Conservation (phyloP, 805 yeast genomes). For the Saccharomycopsis lassenensis region DNA sequence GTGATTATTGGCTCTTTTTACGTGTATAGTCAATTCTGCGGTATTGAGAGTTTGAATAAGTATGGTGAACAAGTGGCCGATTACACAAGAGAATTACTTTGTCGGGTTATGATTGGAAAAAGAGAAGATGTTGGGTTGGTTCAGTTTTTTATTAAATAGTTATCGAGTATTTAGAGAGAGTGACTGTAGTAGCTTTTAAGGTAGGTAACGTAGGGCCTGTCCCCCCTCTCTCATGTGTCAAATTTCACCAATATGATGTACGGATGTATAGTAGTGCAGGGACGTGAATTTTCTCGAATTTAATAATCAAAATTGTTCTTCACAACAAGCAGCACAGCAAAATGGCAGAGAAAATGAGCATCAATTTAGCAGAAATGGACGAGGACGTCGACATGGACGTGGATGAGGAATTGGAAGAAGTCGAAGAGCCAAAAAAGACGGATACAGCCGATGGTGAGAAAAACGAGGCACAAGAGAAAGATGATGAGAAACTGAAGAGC, state of each 20-base stretch:
- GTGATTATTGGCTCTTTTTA: slow-evolving; percentile 41
- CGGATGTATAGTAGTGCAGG: too few species aligned
- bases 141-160: neutral
- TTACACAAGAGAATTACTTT: slow-evolving; percentile 33
- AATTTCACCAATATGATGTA: too few species aligned
- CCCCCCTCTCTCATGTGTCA: too few species aligned
- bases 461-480: slow-evolving; percentile 22
- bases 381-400: slow-evolving; percentile 20
- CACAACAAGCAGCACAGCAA: too few species aligned
- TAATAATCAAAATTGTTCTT: neutral
- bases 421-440: slow-evolving; percentile 1
- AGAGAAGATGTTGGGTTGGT: slow-evolving; percentile 33
- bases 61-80: slow-evolving; percentile 27
- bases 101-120: slow-evolving; percentile 41
- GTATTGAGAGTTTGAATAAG: slow-evolving; percentile 25
- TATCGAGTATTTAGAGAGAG: neutral
- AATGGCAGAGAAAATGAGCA: slow-evolving; percentile 3
- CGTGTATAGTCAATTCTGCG: slow-evolving; percentile 26
- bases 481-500: slow-evolving; percentile 20
- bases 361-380: slow-evolving; percentile 18
- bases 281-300: neutral
- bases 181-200: too few species aligned
- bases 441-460: slow-evolving; percentile 21
- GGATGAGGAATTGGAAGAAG: slow-evolving; percentile 20
- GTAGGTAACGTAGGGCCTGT: too few species aligned